Percentiles rank a stretch among this genome's conserved stretches.
phyloP scores from a whole-genome alignment of 1,284 basidiomycete species.

The Termitomyces sp. region DNA sequence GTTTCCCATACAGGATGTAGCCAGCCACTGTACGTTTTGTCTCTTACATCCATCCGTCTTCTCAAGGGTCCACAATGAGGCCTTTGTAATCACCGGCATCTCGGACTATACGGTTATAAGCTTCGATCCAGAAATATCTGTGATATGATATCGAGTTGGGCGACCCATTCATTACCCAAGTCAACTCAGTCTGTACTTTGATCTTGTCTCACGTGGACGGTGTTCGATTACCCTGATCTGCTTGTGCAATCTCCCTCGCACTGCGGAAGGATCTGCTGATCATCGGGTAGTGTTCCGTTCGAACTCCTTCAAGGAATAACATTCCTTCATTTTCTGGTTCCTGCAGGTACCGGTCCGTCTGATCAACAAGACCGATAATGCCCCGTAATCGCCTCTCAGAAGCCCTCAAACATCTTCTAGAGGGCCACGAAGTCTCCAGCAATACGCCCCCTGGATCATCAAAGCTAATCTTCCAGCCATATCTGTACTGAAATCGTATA shows the following conservation, averaged over 20 bases:
- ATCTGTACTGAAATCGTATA: background rate
- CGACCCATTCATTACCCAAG: background rate
- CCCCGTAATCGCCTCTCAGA: background rate
- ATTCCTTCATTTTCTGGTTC: background rate
- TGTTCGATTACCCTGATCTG: background rate
- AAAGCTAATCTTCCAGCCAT: background rate
- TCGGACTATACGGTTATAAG: background rate
- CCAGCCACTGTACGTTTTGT: background rate
- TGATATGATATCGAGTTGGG: background rate
- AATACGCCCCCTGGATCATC: background rate
- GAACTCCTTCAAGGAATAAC: background rate
- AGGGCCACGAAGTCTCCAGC: background rate
- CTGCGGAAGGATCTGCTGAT: slow-evolving; percentile 1
- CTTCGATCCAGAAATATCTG: background rate
- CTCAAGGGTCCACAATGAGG: background rate
- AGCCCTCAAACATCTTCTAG: background rate
- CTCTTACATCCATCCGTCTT: background rate
- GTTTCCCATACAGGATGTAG: background rate
- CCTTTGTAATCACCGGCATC: background rate
- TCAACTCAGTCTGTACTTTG: background rate
- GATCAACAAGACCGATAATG: background rate
- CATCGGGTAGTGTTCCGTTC: background rate
- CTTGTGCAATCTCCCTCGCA: slow-evolving; percentile 1
- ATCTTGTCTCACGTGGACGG: background rate
- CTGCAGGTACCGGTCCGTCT: background rate